phyloP scores from a whole-genome alignment of 148 eudicot species.

The Cornus florida region DNA sequence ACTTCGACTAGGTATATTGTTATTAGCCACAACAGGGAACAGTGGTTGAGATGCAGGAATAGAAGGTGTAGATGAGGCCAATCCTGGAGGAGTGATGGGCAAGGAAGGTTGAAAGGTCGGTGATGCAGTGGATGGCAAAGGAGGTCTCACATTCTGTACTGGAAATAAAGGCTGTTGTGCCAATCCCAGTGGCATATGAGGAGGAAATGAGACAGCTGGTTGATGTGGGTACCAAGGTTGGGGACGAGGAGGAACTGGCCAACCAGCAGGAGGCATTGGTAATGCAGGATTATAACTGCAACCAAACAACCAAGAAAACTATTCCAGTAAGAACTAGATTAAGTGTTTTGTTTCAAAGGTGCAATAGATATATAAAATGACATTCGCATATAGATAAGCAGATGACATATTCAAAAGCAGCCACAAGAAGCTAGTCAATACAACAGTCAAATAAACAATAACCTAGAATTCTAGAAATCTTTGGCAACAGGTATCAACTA shows the following conservation, averaged over 20 bases:
- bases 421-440: not conserved
- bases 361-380: not conserved
- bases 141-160: constrained; percentile 61
- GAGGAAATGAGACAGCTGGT: constrained; percentile 63
- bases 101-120: constrained; percentile 59
- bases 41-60: constrained; percentile 86
- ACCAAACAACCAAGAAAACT: constrained; percentile 18
- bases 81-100: constrained; percentile 60
- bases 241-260: constrained; percentile 82
- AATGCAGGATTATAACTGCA: constrained; percentile 75
- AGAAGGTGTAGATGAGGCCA: constrained; percentile 58
- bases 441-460: not conserved
- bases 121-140: constrained; percentile 41
- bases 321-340: not conserved
- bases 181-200: constrained; percentile 49
- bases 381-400: not conserved
- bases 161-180: constrained; percentile 92
- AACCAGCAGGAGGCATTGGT: constrained; percentile 57
- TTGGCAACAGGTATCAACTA: not conserved
- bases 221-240: constrained; percentile 79
- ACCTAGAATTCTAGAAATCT: not conserved
- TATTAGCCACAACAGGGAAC: constrained; percentile 79
- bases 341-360: not conserved
- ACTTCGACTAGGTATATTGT: constrained; percentile 49
- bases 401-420: not conserved